Percentiles rank a stretch among this genome's conserved stretches.
phyloP scores from a whole-genome alignment of 768 basidiomycete genomes.

The Gloeophyllum trabeum region DNA sequence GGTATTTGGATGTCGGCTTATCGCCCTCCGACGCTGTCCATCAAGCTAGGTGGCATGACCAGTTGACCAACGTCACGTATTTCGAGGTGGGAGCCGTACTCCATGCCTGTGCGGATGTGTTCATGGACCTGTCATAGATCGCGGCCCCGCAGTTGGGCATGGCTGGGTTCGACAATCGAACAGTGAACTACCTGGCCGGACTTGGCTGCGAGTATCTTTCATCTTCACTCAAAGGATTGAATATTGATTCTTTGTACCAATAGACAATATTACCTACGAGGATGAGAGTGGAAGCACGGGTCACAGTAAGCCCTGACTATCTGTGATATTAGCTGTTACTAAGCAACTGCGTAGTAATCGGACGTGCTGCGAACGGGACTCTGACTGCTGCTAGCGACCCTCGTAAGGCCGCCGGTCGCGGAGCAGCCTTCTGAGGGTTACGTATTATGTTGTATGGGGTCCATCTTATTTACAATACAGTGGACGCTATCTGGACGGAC shows the following conservation, averaged over 20 bases:
- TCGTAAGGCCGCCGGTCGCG: conserved; percentile 5
- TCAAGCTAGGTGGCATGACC: conserved; percentile 17
- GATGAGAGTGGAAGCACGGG: conserved; percentile 1
- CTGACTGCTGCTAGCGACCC: conserved; percentile 8
- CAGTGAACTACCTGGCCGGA: conserved; percentile 9
- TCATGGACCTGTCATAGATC: neutral
- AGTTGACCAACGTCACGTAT: conserved; percentile 11
- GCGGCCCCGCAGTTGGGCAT: conserved; percentile 6
- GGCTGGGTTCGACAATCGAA: conserved; percentile 8
- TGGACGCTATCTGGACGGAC: too few relatives aligned
- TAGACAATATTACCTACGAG: conserved; percentile 1
- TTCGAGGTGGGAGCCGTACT: conserved; percentile 10
- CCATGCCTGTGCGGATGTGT: conserved; percentile 1
- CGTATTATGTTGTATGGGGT: too few relatives aligned
- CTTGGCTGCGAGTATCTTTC: conserved; percentile 5
- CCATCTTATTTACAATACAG: too few relatives aligned
- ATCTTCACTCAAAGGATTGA: too few relatives aligned
- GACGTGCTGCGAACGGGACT: neutral
- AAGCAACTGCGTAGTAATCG: too few relatives aligned
- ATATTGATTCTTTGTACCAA: too few relatives aligned
- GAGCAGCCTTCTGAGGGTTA: conserved; percentile 1
- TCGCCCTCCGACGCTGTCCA: conserved; percentile 9
- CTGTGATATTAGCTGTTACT: too few relatives aligned
- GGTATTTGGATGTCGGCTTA: conserved; percentile 22
- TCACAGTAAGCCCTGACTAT: neutral